Percentiles rank a stretch among this genome's conserved stretches.
Evolutionary conservation across 345 rosid genomes (phyloP).

Genomic region (Salix viminalis): DNA sequence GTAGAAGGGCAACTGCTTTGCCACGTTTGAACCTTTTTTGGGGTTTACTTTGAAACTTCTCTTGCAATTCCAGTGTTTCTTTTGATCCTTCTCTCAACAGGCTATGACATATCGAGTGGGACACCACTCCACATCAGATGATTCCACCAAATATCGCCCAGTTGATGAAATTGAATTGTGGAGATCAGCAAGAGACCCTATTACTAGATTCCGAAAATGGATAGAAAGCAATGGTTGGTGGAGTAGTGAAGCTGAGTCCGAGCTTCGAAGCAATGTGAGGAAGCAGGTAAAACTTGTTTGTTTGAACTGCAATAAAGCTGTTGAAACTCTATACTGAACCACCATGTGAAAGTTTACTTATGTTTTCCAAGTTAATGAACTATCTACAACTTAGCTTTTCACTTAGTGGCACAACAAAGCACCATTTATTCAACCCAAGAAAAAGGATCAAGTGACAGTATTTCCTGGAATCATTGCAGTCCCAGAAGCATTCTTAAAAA

Average conservation of each 20-base stretch:
- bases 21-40: neutral
- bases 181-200: conserved; percentile 56
- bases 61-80: neutral
- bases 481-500: neutral
- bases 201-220: conserved; percentile 67
- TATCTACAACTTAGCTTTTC: too few relatives aligned
- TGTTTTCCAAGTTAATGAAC: too few relatives aligned
- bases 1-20: conserved; percentile 20
- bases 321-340: neutral
- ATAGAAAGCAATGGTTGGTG: conserved; percentile 73
- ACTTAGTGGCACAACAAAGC: too few relatives aligned
- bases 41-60: neutral
- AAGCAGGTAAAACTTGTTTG: conserved; percentile 53
- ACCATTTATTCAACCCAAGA: neutral
- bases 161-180: conserved; percentile 68
- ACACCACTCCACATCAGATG: conserved; percentile 93
- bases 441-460: neutral
- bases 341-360: too few relatives aligned
- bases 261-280: conserved; percentile 54
- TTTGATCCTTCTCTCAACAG: conserved; percentile 28
- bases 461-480: neutral
- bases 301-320: neutral
- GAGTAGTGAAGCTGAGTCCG: conserved; percentile 52
- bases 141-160: conserved; percentile 82
- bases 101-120: conserved; percentile 86